A percentile compares a stretch with the other conserved stretches of the same genome.
Conservation (phyloP, 75 land plant species). For the Picea glauca region DNA sequence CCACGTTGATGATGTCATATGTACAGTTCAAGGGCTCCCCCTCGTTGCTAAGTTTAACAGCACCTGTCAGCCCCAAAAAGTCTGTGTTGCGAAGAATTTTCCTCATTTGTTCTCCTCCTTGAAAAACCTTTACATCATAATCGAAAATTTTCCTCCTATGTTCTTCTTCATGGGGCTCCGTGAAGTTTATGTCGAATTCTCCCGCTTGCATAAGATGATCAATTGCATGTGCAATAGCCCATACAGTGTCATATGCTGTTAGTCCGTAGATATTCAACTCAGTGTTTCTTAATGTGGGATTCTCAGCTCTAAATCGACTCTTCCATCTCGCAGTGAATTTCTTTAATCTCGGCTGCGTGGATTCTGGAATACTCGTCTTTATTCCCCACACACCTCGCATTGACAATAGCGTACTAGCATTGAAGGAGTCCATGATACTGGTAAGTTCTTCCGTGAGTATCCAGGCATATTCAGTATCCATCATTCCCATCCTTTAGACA, state of each 20-base stretch:
- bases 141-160: not conserved
- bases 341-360: not conserved
- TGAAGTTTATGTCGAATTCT: not conserved
- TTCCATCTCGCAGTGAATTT: not conserved
- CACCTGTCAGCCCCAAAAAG: conserved; percentile 12
- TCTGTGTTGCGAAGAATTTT: conserved; percentile 8
- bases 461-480: conserved; percentile 38
- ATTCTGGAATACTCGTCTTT: not conserved
- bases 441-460: conserved; percentile 17
- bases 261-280: conserved; percentile 14
- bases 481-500: too few relatives aligned
- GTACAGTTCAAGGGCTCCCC: conserved; percentile 5
- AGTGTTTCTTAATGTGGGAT: not conserved
- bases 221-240: conserved; percentile 39
- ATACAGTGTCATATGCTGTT: conserved; percentile 36
- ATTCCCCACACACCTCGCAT: not conserved
- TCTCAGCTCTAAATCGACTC: not conserved
- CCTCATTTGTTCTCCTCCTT: conserved; percentile 17
- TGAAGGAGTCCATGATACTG: not conserved
- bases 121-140: conserved; percentile 7
- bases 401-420: not conserved
- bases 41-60: conserved; percentile 3
- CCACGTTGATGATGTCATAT: conserved; percentile 19
- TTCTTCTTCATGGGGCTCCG: not conserved
- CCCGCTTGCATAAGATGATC: conserved; percentile 11